These are phyloP conservation scores for Pseudonitzschia pungens DNA, from an alignment of 108 stramenopile species.

Conservation along the genomic window DNA sequence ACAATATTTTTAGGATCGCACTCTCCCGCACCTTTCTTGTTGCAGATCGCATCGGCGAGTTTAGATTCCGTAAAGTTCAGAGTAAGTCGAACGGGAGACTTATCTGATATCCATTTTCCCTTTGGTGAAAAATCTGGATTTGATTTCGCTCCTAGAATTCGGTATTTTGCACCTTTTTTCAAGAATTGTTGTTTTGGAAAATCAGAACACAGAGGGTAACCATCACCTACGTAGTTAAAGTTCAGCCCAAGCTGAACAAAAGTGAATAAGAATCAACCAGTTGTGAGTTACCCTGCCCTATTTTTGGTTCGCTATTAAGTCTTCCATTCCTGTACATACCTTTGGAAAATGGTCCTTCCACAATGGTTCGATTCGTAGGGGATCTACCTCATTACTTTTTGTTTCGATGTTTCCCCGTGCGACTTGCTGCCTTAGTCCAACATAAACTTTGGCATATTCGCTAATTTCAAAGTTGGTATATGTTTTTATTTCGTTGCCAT, in stretches of 20 bases:
- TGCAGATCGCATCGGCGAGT: conserved; percentile 34
- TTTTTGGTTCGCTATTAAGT: not conserved
- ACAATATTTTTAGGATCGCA: conserved; percentile 16
- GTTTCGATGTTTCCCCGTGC: conserved; percentile 39
- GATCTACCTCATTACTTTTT: not conserved
- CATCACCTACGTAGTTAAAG: conserved; percentile 62
- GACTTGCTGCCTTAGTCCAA: conserved; percentile 38
- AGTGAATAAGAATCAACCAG: not conserved
- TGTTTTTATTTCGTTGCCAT: conserved; percentile 17
- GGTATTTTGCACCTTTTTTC: conserved; percentile 50
- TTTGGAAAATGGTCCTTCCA: not conserved
- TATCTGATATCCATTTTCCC: too few relatives aligned
- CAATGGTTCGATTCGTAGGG: not conserved
- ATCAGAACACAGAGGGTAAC: conserved; percentile 64
- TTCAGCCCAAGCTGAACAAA: conserved; percentile 29
- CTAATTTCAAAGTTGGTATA: conserved; percentile 55
- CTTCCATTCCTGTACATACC: not conserved
- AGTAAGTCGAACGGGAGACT: not conserved
- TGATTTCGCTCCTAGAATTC: conserved; percentile 48
- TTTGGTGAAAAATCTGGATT: conserved; percentile 20
- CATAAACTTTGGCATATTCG: conserved; percentile 48
- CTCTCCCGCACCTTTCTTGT: conserved; percentile 12
- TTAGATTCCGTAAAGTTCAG: conserved; percentile 3
- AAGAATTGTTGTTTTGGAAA: conserved; percentile 55
- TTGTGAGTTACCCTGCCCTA: too few relatives aligned